Conservation (phyloP, 371 early-diverging fungal genomes). For the Vairimorpha ceranae region DNA sequence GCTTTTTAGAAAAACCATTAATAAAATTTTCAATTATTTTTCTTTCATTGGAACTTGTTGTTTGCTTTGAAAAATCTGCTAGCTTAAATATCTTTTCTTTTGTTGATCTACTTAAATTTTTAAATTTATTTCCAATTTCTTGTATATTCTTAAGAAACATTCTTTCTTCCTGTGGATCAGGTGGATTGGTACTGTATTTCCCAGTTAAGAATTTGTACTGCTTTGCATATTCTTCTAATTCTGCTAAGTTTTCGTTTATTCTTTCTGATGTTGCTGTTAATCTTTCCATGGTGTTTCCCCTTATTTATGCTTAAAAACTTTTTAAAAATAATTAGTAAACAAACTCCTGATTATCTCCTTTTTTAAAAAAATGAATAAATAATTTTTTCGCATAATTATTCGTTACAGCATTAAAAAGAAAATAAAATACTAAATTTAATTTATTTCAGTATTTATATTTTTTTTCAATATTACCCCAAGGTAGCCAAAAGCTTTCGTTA, state of each 20-base stretch:
- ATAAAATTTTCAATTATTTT: background rate
- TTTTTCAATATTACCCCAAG: background rate
- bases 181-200: background rate
- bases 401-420: no score
- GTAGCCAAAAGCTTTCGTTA: slow-evolving; percentile 10
- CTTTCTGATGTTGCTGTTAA: background rate
- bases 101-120: background rate
- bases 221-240: background rate
- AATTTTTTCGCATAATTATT: no score
- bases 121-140: slow-evolving; percentile 9
- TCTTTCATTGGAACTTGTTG: background rate
- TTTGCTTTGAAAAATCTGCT: background rate
- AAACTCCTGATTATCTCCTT: no score
- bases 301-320: no score
- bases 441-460: no score
- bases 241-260: background rate
- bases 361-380: no score
- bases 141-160: background rate
- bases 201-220: background rate
- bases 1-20: background rate
- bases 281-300: background rate
- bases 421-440: no score
- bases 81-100: background rate
- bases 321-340: no score
- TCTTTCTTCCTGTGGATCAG: background rate